Conservation (phyloP, 2,329 filamentous ascomycete genomes). For the Pseudogymnoascus sp. region DNA sequence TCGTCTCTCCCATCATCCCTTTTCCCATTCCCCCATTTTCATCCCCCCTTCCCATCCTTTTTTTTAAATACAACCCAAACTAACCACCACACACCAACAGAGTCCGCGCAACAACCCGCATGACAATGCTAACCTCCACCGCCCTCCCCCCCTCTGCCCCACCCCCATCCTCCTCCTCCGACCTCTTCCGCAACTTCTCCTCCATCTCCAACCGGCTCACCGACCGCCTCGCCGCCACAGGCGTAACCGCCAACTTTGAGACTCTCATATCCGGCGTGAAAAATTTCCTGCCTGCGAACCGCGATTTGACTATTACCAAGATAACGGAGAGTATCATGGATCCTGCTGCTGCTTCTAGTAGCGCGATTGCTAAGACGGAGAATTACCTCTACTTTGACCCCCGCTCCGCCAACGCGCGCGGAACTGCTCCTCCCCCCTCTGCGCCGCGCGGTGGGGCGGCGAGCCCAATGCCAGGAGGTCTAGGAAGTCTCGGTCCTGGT, state of each 20-base stretch:
- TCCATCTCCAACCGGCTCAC: conserved; percentile 86
- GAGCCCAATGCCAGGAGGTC: conserved; percentile 35
- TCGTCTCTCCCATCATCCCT: conserved; percentile 29
- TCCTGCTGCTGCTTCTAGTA: conserved; percentile 77
- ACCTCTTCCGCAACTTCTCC: conserved; percentile 89
- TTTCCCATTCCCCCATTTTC: background rate
- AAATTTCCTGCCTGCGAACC: conserved; percentile 93
- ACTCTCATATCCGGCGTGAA: conserved; percentile 93
- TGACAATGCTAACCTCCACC: conserved; percentile 94
- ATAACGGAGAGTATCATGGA: conserved; percentile 99
- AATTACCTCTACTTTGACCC: conserved; percentile 97
- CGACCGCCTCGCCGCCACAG: conserved; percentile 85
- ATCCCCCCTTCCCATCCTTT: too few species aligned
- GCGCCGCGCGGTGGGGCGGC: conserved; percentile 38
- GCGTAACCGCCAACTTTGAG: conserved; percentile 81
- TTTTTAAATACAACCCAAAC: conserved; percentile 15
- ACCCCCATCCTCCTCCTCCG: conserved; percentile 53
- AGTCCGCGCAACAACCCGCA: conserved; percentile 88
- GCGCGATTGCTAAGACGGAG: conserved; percentile 91
- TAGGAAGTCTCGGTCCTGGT: conserved; percentile 35
- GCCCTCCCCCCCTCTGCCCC: conserved; percentile 51
- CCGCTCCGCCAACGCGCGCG: conserved; percentile 82
- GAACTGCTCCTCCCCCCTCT: conserved; percentile 77
- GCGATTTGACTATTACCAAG: conserved; percentile 92
- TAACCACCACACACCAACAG: conserved; percentile 37